phyloP scores from a whole-genome alignment of 2,329 filamentous ascomycete species.

The Apiospora pterosperma region DNA sequence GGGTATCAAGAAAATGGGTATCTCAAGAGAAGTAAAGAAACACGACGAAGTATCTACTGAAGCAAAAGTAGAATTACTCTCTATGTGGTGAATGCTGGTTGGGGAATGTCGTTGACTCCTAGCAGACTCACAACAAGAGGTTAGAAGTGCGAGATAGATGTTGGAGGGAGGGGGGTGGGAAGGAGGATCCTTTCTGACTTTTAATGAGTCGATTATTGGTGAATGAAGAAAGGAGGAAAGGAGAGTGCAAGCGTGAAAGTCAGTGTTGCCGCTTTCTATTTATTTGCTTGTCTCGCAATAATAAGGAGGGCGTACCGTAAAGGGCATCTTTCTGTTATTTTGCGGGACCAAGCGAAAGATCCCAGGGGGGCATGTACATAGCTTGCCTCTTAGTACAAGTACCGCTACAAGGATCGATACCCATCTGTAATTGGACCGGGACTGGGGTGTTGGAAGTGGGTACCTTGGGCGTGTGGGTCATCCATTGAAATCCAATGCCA shows the following conservation, averaged over 20 bases:
- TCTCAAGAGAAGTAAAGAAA: slow-evolving; percentile 37
- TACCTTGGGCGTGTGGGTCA: not conserved
- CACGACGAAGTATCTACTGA: slow-evolving; percentile 2
- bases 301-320: slow-evolving; percentile 18
- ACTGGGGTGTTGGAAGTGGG: not conserved
- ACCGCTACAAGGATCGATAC: not conserved
- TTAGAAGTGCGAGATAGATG: slow-evolving; percentile 16
- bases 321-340: not conserved
- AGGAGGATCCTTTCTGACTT: slow-evolving; percentile 8
- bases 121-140: slow-evolving; percentile 8
- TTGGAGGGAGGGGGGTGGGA: slow-evolving; percentile 15
- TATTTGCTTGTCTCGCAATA: slow-evolving; percentile 32
- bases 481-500: not conserved
- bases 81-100: slow-evolving; percentile 4
- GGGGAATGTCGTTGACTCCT: slow-evolving; percentile 1
- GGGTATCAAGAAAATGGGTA: slow-evolving; percentile 44
- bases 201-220: slow-evolving; percentile 23
- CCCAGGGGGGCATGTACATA: not conserved
- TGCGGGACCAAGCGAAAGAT: slow-evolving; percentile 1
- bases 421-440: not conserved
- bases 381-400: not conserved
- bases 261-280: slow-evolving; percentile 28
- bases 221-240: slow-evolving; percentile 19
- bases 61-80: not conserved
- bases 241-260: slow-evolving; percentile 14